Evolutionary conservation across 177 flowering plant genomes (phyloP).

Genomic region (Vitis hybrid): DNA sequence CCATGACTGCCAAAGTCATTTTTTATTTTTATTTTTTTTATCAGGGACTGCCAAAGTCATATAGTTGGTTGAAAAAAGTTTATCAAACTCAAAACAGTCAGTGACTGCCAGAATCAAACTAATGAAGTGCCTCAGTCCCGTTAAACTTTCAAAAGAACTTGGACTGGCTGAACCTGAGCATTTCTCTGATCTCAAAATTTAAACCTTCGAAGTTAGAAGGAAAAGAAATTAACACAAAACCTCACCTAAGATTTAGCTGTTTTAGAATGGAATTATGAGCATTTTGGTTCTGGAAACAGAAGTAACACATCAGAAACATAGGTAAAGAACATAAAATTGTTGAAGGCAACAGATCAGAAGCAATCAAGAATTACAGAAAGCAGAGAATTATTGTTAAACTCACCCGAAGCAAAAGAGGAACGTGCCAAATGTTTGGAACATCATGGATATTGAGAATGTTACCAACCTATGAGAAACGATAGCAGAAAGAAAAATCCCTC

Average conservation of each 20-base stretch:
- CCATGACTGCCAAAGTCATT: no score
- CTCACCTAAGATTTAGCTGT: constrained; percentile 70
- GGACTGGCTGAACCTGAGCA: neutral
- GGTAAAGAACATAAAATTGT: constrained; percentile 5
- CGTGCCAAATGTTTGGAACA: constrained; percentile 98
- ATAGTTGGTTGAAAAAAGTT: no score
- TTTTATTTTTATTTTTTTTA: no score
- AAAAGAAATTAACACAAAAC: constrained; percentile 7
- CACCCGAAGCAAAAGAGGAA: constrained; percentile 89
- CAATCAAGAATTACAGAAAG: constrained; percentile 1
- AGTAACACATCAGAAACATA: constrained; percentile 11
- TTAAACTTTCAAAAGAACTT: neutral
- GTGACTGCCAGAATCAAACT: neutral
- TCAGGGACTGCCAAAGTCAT: no score
- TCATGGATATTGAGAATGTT: constrained; percentile 91
- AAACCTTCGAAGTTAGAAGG: neutral
- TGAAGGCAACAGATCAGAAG: neutral
- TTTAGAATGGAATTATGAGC: constrained; percentile 80
- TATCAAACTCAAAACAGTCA: neutral
- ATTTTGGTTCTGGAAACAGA: constrained; percentile 74
- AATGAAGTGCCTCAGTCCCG: neutral
- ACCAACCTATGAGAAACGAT: constrained; percentile 46
- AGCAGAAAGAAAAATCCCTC: neutral
- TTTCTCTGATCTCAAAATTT: neutral
- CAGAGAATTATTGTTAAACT: constrained; percentile 22